Evolutionary conservation across 352 stramenopile genomes (phyloP).

Genomic region (Stramenopiles sp.): DNA sequence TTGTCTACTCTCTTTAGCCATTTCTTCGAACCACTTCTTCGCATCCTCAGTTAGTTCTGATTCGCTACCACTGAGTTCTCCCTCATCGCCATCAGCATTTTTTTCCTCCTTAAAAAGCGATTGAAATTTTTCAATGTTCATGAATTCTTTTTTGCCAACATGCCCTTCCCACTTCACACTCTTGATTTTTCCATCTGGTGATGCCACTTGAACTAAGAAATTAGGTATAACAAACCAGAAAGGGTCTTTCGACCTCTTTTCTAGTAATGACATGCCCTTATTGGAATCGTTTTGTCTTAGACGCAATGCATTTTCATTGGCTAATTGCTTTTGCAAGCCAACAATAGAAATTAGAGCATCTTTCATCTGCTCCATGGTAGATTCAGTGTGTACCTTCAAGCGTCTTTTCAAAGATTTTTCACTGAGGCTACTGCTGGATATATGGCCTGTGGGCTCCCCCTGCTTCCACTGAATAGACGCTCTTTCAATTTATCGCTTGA

Average conservation of each 20-base stretch:
- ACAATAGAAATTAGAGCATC: not conserved
- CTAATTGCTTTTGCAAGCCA: not conserved
- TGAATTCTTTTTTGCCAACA: not conserved
- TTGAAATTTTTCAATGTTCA: not conserved
- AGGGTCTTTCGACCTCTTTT: not conserved
- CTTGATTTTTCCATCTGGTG: not conserved
- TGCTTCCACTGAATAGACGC: no score
- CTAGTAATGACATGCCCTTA: not conserved
- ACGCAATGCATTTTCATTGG: not conserved
- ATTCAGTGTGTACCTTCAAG: not conserved
- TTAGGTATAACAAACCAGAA: not conserved
- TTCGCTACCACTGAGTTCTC: not conserved
- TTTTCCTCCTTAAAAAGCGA: not conserved
- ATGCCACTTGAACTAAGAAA: not conserved
- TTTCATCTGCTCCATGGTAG: not conserved
- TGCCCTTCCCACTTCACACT: not conserved
- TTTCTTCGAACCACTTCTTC: not conserved
- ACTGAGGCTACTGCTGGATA: no score
- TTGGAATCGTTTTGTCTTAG: not conserved
- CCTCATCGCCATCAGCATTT: not conserved
- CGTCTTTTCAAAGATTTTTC: not conserved
- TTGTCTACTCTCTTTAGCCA: no score
- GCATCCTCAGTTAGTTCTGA: not conserved
- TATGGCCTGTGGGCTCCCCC: no score
- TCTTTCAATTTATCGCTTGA: no score